These are phyloP conservation scores for Malus sieversii DNA, from an alignment of 306 rosid genomes.

Conservation along the genomic window DNA sequence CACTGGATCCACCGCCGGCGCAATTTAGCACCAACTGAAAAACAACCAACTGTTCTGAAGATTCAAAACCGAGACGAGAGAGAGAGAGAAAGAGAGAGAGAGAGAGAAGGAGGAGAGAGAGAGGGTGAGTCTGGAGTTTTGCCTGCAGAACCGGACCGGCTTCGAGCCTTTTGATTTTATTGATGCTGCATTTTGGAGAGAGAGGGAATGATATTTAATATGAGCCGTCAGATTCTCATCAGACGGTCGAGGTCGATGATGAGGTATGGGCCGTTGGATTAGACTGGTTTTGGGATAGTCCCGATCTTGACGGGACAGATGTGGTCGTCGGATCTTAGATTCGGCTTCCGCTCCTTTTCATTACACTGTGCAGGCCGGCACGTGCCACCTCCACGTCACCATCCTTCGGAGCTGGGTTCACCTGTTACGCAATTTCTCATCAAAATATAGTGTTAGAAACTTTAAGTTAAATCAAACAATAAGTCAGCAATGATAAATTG, in stretches of 20 bases:
- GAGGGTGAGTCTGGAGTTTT: neutral
- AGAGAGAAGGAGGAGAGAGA: neutral
- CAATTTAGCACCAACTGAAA: constrained; percentile 11
- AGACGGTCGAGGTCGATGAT: neutral
- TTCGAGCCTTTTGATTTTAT: constrained; percentile 21
- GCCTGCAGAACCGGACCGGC: constrained; percentile 22
- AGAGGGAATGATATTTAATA: constrained; percentile 30
- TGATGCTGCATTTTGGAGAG: constrained; percentile 13
- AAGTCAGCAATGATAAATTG: too few relatives aligned
- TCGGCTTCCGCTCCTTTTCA: constrained; percentile 30
- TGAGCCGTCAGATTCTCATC: constrained; percentile 31
- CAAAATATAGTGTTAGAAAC: too few relatives aligned
- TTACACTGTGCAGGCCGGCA: constrained; percentile 57
- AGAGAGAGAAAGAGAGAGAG: neutral
- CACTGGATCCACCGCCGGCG: neutral
- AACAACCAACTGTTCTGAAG: neutral
- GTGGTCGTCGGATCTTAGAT: constrained; percentile 49
- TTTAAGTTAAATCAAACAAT: too few relatives aligned
- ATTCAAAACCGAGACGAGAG: neutral
- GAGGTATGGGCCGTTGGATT: constrained; percentile 17
- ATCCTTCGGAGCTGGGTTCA: neutral
- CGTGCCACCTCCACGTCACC: constrained; percentile 43
- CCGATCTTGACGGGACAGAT: constrained; percentile 37
- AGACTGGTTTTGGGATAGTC: neutral
- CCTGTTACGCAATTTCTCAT: neutral